These are phyloP conservation scores for Talaromyces sp. DNA, from an alignment of 2,329 filamentous ascomycete genomes.

Conservation along the genomic window DNA sequence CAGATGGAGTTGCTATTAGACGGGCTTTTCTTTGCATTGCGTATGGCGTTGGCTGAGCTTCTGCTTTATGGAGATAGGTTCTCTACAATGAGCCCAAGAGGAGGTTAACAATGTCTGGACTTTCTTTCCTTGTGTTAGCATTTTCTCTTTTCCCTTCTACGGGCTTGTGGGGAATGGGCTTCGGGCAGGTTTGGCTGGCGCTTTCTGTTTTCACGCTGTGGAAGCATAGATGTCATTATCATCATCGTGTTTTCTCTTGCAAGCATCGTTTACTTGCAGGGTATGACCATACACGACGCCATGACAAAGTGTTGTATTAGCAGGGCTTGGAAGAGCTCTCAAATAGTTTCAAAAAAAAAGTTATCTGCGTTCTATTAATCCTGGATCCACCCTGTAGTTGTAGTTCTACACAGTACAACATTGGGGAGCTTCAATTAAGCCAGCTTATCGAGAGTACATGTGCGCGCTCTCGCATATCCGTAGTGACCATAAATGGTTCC, in stretches of 20 bases:
- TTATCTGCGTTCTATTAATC: not conserved
- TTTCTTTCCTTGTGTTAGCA: conserved; percentile 20
- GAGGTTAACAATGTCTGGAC: conserved; percentile 25
- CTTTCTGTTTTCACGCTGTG: conserved; percentile 28
- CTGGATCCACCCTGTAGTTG: not conserved
- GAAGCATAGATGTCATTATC: conserved; percentile 25
- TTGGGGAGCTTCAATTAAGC: too few relatives aligned
- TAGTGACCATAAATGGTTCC: too few relatives aligned
- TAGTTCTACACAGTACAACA: too few relatives aligned
- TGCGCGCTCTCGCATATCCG: too few relatives aligned
- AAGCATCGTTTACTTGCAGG: conserved; percentile 15
- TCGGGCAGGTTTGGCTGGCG: conserved; percentile 32
- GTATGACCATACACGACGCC: conserved; percentile 3
- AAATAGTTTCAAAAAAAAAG: not conserved
- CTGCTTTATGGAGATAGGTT: conserved; percentile 31
- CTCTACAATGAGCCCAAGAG: conserved; percentile 33
- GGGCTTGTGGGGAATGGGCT: conserved; percentile 33
- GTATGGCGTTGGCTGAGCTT: conserved; percentile 41
- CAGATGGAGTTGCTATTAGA: conserved; percentile 28
- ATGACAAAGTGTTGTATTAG: conserved; percentile 1
- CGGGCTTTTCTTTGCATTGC: conserved; percentile 39
- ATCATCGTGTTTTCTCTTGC: conserved; percentile 25
- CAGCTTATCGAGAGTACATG: too few relatives aligned
- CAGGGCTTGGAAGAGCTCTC: conserved; percentile 7
- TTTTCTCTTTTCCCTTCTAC: conserved; percentile 27